Evolutionary conservation across 2,329 filamentous ascomycete species (phyloP).

Genomic region (Seiridium cupressi): DNA sequence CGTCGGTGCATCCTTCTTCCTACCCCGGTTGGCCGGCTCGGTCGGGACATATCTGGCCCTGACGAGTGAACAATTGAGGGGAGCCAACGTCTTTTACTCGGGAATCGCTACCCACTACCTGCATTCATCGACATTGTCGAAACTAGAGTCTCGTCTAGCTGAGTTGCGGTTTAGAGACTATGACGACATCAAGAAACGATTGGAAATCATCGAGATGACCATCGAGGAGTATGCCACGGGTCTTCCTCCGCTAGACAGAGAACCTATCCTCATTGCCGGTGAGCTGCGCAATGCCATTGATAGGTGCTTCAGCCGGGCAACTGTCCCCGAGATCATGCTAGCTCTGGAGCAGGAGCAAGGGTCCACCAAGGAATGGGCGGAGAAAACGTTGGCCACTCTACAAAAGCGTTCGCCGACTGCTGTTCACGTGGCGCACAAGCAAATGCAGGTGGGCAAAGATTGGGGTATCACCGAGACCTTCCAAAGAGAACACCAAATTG

Average conservation of each 20-base stretch:
- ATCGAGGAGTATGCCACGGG: slow-evolving; percentile 91
- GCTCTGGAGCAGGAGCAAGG: slow-evolving; percentile 60
- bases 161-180: slow-evolving; percentile 88
- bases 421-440: slow-evolving; percentile 78
- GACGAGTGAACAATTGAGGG: slow-evolving; percentile 80
- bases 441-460: slow-evolving; percentile 71
- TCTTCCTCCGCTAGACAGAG: slow-evolving; percentile 63
- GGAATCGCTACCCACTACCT: slow-evolving; percentile 96
- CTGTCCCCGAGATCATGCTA: slow-evolving; percentile 66
- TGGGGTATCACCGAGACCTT: slow-evolving; percentile 89
- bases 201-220: slow-evolving; percentile 76
- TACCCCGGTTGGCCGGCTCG: slow-evolving; percentile 82
- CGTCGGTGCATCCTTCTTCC: slow-evolving; percentile 93
- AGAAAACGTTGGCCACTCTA: slow-evolving; percentile 73
- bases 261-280: slow-evolving; percentile 67
- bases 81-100: slow-evolving; percentile 83
- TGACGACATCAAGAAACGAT: slow-evolving; percentile 59
- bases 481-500: slow-evolving; percentile 80
- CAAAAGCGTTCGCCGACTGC: slow-evolving; percentile 79
- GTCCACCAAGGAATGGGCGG: slow-evolving; percentile 69
- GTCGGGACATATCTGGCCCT: slow-evolving; percentile 91
- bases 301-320: slow-evolving; percentile 70
- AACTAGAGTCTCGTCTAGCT: slow-evolving; percentile 79
- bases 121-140: slow-evolving; percentile 81
- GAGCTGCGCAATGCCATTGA: slow-evolving; percentile 79